Evolutionary conservation across 257 asterid species (phyloP).

Genomic region (Solanum chiquidenum): DNA sequence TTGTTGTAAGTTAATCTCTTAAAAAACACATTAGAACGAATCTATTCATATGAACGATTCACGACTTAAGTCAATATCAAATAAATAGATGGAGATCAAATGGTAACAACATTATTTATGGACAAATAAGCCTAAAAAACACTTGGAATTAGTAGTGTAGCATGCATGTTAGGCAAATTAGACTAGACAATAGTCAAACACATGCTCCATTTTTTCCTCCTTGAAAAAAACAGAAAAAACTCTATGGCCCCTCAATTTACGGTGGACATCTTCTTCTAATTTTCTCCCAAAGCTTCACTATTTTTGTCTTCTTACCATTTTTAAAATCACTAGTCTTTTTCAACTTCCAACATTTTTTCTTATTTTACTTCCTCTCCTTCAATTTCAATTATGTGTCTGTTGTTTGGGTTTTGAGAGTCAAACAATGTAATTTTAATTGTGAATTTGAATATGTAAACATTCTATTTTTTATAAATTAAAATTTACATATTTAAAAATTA

Average conservation of each 20-base stretch:
- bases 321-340: neutral
- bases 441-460: too few species aligned
- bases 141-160: too few species aligned
- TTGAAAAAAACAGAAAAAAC: neutral
- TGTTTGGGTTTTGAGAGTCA: neutral
- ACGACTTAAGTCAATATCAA: too few species aligned
- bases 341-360: neutral
- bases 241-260: neutral
- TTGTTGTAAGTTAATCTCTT: neutral
- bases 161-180: neutral
- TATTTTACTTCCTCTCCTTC: too few species aligned
- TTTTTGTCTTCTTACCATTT: neutral
- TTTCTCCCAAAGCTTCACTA: neutral
- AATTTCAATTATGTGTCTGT: too few species aligned
- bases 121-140: neutral
- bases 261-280: neutral
- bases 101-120: neutral
- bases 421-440: too few species aligned
- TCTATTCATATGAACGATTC: neutral
- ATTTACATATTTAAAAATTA: too few species aligned
- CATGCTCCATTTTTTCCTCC: neutral
- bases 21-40: too few species aligned
- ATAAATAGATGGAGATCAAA: neutral
- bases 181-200: neutral
- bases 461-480: too few species aligned